These are phyloP conservation scores for Scleroderma citrinum DNA, from an alignment of 768 basidiomycete genomes.

Conservation along the genomic window DNA sequence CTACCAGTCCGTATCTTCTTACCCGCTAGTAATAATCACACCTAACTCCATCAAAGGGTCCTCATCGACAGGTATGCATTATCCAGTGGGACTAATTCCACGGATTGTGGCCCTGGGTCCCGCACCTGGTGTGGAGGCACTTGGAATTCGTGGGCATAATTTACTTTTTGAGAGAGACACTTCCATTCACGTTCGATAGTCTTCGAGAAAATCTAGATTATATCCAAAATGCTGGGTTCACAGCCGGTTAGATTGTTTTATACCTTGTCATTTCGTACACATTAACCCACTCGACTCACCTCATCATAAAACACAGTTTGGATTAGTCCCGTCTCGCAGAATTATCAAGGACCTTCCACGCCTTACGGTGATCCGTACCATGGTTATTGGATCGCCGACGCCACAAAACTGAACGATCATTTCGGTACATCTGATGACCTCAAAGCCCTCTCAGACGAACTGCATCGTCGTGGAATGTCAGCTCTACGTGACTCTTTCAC, in stretches of 20 bases:
- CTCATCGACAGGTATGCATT: conserved; percentile 77
- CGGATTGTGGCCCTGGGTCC: conserved; percentile 48
- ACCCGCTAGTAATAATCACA: neutral
- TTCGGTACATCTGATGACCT: conserved; percentile 75
- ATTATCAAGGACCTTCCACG: conserved; percentile 65
- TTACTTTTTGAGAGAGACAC: neutral
- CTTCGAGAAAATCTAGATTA: conserved; percentile 79
- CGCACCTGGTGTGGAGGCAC: conserved; percentile 84
- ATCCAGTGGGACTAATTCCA: conserved; percentile 44
- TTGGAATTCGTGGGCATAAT: conserved; percentile 53
- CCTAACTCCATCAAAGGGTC: conserved; percentile 34
- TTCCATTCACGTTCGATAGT: conserved; percentile 19
- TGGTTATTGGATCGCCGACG: conserved; percentile 78
- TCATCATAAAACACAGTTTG: conserved; percentile 51
- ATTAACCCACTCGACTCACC: neutral
- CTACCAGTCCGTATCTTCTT: conserved; percentile 53
- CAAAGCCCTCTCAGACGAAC: conserved; percentile 54
- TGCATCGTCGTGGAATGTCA: conserved; percentile 71
- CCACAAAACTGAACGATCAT: conserved; percentile 56
- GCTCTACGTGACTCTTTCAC: conserved; percentile 9
- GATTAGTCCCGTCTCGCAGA: conserved; percentile 79
- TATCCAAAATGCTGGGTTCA: conserved; percentile 77
- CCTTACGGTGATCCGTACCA: conserved; percentile 82
- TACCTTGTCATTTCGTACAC: neutral
- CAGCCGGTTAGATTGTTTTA: conserved; percentile 55